phyloP scores from a whole-genome alignment of 2,329 filamentous ascomycete species.

The Alternaria gansuensis region DNA sequence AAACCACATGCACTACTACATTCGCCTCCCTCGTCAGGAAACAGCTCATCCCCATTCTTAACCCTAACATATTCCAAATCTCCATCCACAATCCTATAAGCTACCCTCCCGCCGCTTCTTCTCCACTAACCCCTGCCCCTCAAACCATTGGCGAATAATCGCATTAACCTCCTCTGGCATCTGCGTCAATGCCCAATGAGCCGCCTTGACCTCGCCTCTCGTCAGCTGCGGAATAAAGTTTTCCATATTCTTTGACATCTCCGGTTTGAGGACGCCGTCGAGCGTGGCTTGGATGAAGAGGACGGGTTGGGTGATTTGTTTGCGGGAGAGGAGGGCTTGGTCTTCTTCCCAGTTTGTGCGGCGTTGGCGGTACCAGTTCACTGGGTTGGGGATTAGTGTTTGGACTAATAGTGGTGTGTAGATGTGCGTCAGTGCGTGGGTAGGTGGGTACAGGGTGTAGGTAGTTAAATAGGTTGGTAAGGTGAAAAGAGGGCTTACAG shows the following conservation, averaged over 20 bases:
- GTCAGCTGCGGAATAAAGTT: constrained; percentile 71
- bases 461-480: not conserved
- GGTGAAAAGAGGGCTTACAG: constrained; percentile 52
- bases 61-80: too few relatives aligned
- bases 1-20: not conserved
- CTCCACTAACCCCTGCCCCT: constrained; percentile 59
- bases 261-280: constrained; percentile 76
- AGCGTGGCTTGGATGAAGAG: constrained; percentile 77
- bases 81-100: constrained; percentile 45
- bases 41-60: not conserved
- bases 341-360: constrained; percentile 82
- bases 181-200: constrained; percentile 87
- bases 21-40: not conserved
- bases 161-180: constrained; percentile 74
- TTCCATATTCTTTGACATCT: constrained; percentile 77
- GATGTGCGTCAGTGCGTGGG: not conserved
- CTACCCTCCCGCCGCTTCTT: constrained; percentile 49
- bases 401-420: not conserved
- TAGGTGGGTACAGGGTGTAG: not conserved
- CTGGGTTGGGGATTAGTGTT: constrained; percentile 44
- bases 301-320: constrained; percentile 59
- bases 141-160: constrained; percentile 73
- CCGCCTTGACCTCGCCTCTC: constrained; percentile 70
- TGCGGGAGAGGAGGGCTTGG: constrained; percentile 46
- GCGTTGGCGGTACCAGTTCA: constrained; percentile 87